Base-by-base conservation (phyloP, 2,329 filamentous ascomycete genomes). In the Cercospora citrullina region DNA sequence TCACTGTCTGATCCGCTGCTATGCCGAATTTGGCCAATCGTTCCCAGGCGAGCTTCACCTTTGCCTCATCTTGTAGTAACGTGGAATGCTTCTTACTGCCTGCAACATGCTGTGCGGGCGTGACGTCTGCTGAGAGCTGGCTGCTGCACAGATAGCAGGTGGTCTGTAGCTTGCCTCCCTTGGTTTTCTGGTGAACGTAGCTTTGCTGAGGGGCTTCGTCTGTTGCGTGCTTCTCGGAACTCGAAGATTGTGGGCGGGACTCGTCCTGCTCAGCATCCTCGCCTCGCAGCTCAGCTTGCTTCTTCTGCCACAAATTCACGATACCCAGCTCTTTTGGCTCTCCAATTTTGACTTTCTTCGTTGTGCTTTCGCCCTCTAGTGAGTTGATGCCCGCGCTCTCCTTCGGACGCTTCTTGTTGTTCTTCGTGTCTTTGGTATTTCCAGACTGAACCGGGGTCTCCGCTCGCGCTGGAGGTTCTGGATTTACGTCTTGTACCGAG, bases 91-190 rank as follows among this genome's bases (percentile, higher is more conserved):
- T 79, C 64, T 86, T 80, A 71, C 86, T 87, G 23, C 86, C 80
- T 6, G 84, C 82, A 73, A 90, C 87, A 75, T 91, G 89, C 68
- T 84, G 82, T 70, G 86, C 84, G 48, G 88, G 48, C 7, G 53
- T 63, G n/a, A 69, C 69, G 6, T 14, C n/a, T 10, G 62, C 39
- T n/a, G 58, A 30, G 48, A 74, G 61, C 18, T 71, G 26, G 8
- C 65, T 67, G 72, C 63, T 28, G 69, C 75, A 77, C 14, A 77
- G 69, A 30, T 71, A 72, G 69, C 75, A 77, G 60, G 66, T 72
- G 36, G 62, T 70, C 42, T 48, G 45, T 21, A 61, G 31, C 30
- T 67, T 68, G 63, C 66, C 68, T 31, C 71, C 58, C 14, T 53
- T 51, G 30, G 59, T 23, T 6, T 63, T 65, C 4, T 68, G 23